A percentile compares a stretch with the other conserved stretches of the same genome.
phyloP scores from a whole-genome alignment of 352 stramenopile genomes.

The Pythium chondricola region DNA sequence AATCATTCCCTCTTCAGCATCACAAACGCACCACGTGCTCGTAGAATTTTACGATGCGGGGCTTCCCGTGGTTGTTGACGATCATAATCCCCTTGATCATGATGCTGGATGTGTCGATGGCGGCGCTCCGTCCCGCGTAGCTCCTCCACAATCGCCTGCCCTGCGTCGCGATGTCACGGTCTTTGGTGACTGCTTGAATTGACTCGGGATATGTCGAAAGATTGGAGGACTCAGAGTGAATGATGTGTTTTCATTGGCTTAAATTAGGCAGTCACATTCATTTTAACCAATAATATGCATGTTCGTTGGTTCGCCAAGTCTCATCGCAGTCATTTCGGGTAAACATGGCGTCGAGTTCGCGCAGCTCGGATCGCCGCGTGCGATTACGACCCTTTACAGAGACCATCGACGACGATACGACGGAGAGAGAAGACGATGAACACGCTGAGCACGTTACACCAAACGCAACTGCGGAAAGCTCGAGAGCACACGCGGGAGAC shows the following conservation, averaged over 20 bases:
- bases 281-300: no score
- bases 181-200: no score
- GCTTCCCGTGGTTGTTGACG: conserved; percentile 99
- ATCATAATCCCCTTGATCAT: conserved; percentile 99
- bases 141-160: background rate
- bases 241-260: conserved; percentile 2
- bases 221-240: conserved; percentile 13
- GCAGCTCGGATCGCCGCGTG: conserved; percentile 1
- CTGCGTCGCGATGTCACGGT: no score
- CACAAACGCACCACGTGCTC: conserved; percentile 94
- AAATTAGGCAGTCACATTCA: no score
- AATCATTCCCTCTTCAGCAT: no score
- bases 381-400: conserved; percentile 9
- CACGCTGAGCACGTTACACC: conserved; percentile 19
- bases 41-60: conserved; percentile 98
- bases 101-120: background rate
- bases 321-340: no score
- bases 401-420: conserved; percentile 17
- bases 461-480: background rate
- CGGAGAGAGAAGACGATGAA: conserved; percentile 22
- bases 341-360: background rate
- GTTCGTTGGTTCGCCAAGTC: no score
- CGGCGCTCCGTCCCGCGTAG: background rate
- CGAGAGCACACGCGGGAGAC: background rate
- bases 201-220: conserved; percentile 22